Evolutionary conservation across 768 basidiomycete species (phyloP), one percentile per base, ranked within the genome.

Genomic region (Leccinum truebloodii): DNA sequence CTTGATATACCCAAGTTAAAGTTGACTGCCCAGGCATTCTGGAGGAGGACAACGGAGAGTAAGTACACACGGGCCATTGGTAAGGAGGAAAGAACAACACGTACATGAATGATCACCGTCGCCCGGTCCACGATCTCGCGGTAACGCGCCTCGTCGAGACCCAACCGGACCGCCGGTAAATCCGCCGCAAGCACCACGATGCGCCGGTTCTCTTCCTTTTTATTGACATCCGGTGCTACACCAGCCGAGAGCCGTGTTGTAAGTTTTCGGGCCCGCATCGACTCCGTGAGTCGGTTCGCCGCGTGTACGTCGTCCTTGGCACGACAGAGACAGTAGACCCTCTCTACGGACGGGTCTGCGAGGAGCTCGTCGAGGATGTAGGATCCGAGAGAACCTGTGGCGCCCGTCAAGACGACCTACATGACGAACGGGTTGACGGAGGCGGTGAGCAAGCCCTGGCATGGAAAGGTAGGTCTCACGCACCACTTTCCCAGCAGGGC

Each of bases 11-110:
- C 72, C 41, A 84, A 70, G 54, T 76, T 78, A 62, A 86, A 85
- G 67, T 85, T 85, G 58, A 85, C 84, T 1, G 80, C 78, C 84
- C 84, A 85, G 9, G 82, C 83, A 54, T 80, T 83, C 81, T 81
- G 54, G 34, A 53, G 32, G 18, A 28, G 20, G 14, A 32, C 18
- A 8, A 41, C 39, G 18, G 28, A 35, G 20, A 44, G 41, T n/a
- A 44, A 44, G 4, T 44, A n/a, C 37, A 44, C n/a, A 44, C 10
- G 41, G n/a, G n/a, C 5, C 4, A 44, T 44, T 44, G n/a, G n/a
- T 0, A 46, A 46, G 10, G 10, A 22, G 20, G 44, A 52, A 13
- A 52, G 8, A 13, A 20, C 30, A 7, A 6, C 9, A 65, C 71
- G 46, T 60, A 80, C 79, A 66, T 83, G 82, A 14, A 85, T 77